Evolutionary conservation across 352 stramenopile species (phyloP), one percentile per base, ranked within the genome.

Genomic region (Peronospora destructor): DNA sequence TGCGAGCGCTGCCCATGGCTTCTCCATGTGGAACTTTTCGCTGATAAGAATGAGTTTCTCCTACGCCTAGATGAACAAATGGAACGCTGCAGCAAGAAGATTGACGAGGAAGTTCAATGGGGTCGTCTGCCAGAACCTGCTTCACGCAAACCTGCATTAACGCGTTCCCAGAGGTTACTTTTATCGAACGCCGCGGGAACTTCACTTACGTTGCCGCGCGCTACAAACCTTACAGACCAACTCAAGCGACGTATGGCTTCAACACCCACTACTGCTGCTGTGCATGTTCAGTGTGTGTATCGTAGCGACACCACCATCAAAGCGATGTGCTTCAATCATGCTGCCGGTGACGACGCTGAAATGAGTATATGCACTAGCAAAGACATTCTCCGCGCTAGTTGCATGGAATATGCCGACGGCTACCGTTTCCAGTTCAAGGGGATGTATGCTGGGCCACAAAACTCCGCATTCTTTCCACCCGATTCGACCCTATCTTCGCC

Each of bases 361-460:
- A 68, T 91, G 48, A 78, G 85, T 36, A 53, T 89, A 14, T 91
- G 78, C 38, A 83, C 72, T 29, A 87, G 62, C 45, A 88, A 87
- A 49, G 78, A 74, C 1, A 87, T 91, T 17, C 85, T 73, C 21
- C 68, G 81, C 21, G 79, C 76, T 19, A 75, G 64, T 2, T 76
- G 59, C n/a, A 67, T 76, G 11, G 76, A 87, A 14, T 84, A 86
- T 40, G 78, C 74, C 3, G 72, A 87, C 30, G 76, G 73, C 19
- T 71, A 55, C 54, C 85, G 81, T 43, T 87, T 87, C 41, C 76
- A 88, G 62, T 90, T 88, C 52, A 89, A 88, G 49, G 79, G 78
- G 4, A 86, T 84, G 62, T 88, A 84, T 26, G 76, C 73, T 4
- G 56, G 68, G 8, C 78, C 81, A 10, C 71, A 84, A 32, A 53